Conservation (phyloP, 345 rosid species). For the Citrus sinensis region DNA sequence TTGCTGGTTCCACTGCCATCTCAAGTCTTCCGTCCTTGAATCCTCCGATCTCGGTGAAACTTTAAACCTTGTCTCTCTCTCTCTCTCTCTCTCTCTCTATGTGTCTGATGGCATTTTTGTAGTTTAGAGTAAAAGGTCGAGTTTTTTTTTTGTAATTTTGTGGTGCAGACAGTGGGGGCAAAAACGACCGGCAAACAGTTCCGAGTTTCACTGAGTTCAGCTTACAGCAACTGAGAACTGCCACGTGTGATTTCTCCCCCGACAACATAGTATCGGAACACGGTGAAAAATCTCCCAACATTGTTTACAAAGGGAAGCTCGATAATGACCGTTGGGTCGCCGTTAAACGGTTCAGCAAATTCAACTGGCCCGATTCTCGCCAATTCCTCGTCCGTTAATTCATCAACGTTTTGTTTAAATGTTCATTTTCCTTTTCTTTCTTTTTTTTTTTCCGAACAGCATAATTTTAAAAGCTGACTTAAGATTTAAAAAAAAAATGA, state of each 20-base stretch:
- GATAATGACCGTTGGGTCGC: constrained; percentile 74
- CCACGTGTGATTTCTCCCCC: constrained; percentile 73
- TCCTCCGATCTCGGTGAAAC: constrained; percentile 74
- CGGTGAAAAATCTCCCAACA: constrained; percentile 94
- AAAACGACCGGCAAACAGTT: constrained; percentile 38
- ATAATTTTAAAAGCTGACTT: neutral
- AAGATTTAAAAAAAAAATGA: too few species aligned
- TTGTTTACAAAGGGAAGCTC: constrained; percentile 83
- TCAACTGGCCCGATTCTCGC: constrained; percentile 95
- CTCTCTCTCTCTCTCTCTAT: neutral
- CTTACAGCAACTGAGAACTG: constrained; percentile 68
- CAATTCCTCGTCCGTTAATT: constrained; percentile 72
- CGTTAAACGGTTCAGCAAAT: constrained; percentile 79
- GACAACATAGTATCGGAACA: constrained; percentile 95
- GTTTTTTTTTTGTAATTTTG: neutral
- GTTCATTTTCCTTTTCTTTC: neutral
- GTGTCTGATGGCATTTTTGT: neutral
- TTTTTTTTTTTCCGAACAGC: neutral
- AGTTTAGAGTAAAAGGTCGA: neutral
- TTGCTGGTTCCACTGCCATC: constrained; percentile 71
- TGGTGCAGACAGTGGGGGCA: constrained; percentile 62
- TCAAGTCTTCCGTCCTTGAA: constrained; percentile 51
- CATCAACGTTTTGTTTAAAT: neutral
- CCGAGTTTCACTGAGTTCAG: constrained; percentile 75
- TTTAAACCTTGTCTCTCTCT: neutral